Evolutionary conservation across 2,329 filamentous ascomycete genomes (phyloP).

Genomic region (Colletotrichum tamarilloi): DNA sequence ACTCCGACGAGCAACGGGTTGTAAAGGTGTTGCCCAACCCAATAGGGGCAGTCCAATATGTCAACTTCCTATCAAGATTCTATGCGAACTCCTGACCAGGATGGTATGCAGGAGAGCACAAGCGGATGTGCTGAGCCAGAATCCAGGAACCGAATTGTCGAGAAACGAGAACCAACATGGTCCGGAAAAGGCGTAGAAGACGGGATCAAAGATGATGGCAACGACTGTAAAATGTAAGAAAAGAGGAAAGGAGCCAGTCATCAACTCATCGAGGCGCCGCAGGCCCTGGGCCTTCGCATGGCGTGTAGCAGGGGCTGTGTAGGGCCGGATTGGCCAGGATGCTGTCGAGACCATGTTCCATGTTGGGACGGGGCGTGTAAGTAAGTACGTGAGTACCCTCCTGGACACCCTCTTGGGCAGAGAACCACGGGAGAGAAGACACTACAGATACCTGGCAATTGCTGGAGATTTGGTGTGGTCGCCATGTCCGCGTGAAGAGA

Average conservation of each 20-base stretch:
- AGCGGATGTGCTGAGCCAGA: slow-evolving; percentile 7
- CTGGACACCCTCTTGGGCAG: neutral
- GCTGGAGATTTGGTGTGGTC: slow-evolving; percentile 20
- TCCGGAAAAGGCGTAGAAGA: neutral
- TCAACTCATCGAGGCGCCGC: slow-evolving; percentile 1
- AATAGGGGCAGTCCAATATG: neutral
- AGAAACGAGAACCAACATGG: slow-evolving; percentile 13
- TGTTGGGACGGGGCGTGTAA: neutral
- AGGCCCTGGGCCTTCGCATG: slow-evolving; percentile 28
- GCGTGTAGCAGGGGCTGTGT: slow-evolving; percentile 19
- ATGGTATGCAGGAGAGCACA: slow-evolving; percentile 9
- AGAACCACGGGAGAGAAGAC: neutral
- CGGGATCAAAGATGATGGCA: neutral
- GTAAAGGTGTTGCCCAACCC: neutral
- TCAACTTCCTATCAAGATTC: slow-evolving; percentile 1
- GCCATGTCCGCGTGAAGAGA: slow-evolving; percentile 9
- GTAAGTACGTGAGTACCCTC: neutral
- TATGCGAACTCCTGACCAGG: slow-evolving; percentile 21
- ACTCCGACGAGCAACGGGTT: neutral
- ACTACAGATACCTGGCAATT: neutral
- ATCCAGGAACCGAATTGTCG: neutral
- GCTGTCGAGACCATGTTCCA: slow-evolving; percentile 18
- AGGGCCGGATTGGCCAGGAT: slow-evolving; percentile 20
- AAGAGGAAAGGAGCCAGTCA: slow-evolving; percentile 5
- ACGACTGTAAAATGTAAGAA: slow-evolving; percentile 18